Base-by-base conservation (phyloP, 208 protist species). In the Trypanosoma cruzi region DNA sequence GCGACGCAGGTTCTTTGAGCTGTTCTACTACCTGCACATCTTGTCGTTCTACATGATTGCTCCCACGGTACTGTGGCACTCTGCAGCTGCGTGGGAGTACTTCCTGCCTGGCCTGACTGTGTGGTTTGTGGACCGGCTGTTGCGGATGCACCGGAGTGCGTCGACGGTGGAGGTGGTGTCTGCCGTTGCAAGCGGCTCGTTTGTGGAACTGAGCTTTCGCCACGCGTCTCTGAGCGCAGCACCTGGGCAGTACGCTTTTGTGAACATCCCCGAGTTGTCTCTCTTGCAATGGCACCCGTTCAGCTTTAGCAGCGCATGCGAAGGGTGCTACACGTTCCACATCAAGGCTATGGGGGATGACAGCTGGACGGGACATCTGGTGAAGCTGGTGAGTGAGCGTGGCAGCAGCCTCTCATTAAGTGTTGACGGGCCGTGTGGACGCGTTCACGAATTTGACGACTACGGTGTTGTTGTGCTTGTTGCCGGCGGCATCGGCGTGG, bases 1-100 rank as follows among this genome's bases (percentile, higher is more conserved):
- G 28, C 78, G 85, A 29, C 75, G 85, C n/a, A 53, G 64, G 16
- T 85, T 54, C 70, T 91, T 80, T 59, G 85, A 91, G 69, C 53
- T 91, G 10, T 91, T 91, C 71, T 88, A 87, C 80, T 91, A 89
- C 61, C 29, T 79, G 18, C 85, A 91, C 77, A 73, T 87, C 44
- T 28, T 73, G 24, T 72, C 68, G 44, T 73, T 79, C 16, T 87
- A 81, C 70, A 76, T 79, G 31, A 72, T 85, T 49, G 64, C 84
- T n/a, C 82, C 85, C 1, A 46, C 64, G 18, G 72, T 86, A 24
- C n/a, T 89, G 14, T 78, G 75, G 60, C 82, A 91, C 69, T 77
- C 78, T n/a, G 68, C 81, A 20, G 71, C 77, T 5, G 79, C 73
- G 22, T 88, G 85, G 85, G 76, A 82, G 77, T 86, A 86, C 71